phyloP scores from a whole-genome alignment of 768 basidiomycete species.

The Dioszegia aurantiaca region DNA sequence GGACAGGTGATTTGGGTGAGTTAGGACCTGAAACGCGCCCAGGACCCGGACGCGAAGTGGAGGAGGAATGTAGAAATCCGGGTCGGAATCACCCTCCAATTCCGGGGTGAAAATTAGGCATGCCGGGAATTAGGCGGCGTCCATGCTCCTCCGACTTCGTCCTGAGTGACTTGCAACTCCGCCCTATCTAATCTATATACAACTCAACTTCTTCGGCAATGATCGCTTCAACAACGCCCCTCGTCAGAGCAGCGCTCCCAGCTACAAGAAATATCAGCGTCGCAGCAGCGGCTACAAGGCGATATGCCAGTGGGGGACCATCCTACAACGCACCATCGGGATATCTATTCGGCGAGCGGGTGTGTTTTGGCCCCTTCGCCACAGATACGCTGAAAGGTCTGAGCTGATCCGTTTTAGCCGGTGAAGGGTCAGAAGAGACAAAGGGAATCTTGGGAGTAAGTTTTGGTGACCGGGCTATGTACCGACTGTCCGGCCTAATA shows the following conservation, averaged over 20 bases:
- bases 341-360: slow-evolving; percentile 85
- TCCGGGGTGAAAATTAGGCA: not conserved
- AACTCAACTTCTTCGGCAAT: not conserved
- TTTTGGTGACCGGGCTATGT: slow-evolving; percentile 8
- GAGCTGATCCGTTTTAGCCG: slow-evolving; percentile 4
- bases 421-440: slow-evolving; percentile 61
- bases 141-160: not conserved
- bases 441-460: slow-evolving; percentile 79
- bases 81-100: not conserved
- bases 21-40: not conserved
- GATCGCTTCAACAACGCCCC: slow-evolving; percentile 4
- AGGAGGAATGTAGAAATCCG: not conserved
- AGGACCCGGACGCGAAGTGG: slow-evolving; percentile 2
- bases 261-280: not conserved
- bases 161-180: not conserved
- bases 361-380: slow-evolving; percentile 50
- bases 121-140: not conserved
- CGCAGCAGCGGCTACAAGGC: slow-evolving; percentile 10
- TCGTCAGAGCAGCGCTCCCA: slow-evolving; percentile 1
- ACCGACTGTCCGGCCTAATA: not conserved
- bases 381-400: not conserved
- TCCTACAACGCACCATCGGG: slow-evolving; percentile 87
- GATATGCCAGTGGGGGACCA: slow-evolving; percentile 57
- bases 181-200: not conserved
- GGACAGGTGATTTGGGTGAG: not conserved